Conservation (phyloP, 2,329 filamentous ascomycete species). For the Rutstroemia sp. region DNA sequence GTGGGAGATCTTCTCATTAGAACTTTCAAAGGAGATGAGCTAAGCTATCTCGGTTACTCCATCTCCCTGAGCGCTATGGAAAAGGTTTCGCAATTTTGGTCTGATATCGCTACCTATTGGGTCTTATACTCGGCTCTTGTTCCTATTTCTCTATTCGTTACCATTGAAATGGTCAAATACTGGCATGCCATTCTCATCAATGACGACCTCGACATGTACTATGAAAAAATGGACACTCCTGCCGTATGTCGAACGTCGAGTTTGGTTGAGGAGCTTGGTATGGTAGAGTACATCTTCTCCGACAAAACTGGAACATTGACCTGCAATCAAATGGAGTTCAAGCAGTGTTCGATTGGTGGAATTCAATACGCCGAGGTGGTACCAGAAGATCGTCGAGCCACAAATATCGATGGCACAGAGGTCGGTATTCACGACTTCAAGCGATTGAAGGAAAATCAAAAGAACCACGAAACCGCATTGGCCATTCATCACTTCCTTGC, state of each 20-base stretch:
- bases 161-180: slow-evolving; percentile 95
- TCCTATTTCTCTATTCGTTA: slow-evolving; percentile 96
- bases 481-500: slow-evolving; percentile 78
- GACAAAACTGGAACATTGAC: slow-evolving; percentile 97
- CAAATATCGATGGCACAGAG: slow-evolving; percentile 68
- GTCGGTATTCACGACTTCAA: slow-evolving; percentile 65
- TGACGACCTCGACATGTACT: slow-evolving; percentile 95
- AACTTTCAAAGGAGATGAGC: slow-evolving; percentile 50
- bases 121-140: slow-evolving; percentile 94
- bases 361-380: slow-evolving; percentile 91
- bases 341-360: slow-evolving; percentile 86
- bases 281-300: slow-evolving; percentile 98
- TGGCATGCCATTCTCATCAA: slow-evolving; percentile 97
- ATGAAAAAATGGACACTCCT: slow-evolving; percentile 89
- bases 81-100: slow-evolving; percentile 75
- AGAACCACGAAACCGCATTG: slow-evolving; percentile 47
- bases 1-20: slow-evolving; percentile 82
- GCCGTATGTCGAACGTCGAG: slow-evolving; percentile 95
- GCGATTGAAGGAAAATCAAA: slow-evolving; percentile 51
- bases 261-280: slow-evolving; percentile 91
- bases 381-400: slow-evolving; percentile 80
- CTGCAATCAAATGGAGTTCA: slow-evolving; percentile 99
- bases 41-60: slow-evolving; percentile 67
- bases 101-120: slow-evolving; percentile 97
- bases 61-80: slow-evolving; percentile 45